A percentile compares a stretch with the other conserved stretches of the same genome.
phyloP scores from a whole-genome alignment of 2,329 filamentous ascomycete genomes.

The Ophiostoma perfectum region DNA sequence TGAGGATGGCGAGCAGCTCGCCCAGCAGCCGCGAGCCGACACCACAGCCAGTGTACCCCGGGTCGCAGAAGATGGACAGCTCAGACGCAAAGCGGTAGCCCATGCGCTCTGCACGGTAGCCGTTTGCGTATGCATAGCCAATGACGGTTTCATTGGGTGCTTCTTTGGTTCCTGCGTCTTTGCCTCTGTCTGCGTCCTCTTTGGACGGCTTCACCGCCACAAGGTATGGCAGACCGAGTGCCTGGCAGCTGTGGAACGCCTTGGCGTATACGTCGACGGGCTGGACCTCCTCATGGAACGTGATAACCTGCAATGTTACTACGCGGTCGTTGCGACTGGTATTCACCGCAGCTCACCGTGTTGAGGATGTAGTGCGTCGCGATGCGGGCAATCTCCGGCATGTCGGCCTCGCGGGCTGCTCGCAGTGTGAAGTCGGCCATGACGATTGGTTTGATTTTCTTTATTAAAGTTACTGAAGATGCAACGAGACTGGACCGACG shows the following conservation, averaged over 20 bases:
- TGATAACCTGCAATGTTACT: neutral
- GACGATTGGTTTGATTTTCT: neutral
- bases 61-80: constrained; percentile 19
- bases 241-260: constrained; percentile 7
- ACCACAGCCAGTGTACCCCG: constrained; percentile 12
- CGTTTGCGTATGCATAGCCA: neutral
- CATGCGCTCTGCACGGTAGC: neutral
- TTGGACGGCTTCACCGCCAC: constrained; percentile 8
- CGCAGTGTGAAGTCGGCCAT: constrained; percentile 7
- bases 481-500: too few relatives aligned
- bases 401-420: constrained; percentile 19
- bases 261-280: constrained; percentile 12
- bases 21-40: constrained; percentile 17
- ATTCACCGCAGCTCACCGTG: constrained; percentile 5
- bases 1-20: constrained; percentile 13
- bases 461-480: neutral
- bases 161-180: too few relatives aligned
- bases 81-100: constrained; percentile 16
- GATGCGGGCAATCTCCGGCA: constrained; percentile 17
- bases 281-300: constrained; percentile 12
- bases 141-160: neutral
- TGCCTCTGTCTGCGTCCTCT: too few relatives aligned
- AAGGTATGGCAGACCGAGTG: constrained; percentile 15
- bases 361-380: constrained; percentile 16
- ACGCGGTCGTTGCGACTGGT: neutral